Evolutionary conservation across 2,329 filamentous ascomycete genomes (phyloP).

Genomic region (Colletotrichum acutatum): DNA sequence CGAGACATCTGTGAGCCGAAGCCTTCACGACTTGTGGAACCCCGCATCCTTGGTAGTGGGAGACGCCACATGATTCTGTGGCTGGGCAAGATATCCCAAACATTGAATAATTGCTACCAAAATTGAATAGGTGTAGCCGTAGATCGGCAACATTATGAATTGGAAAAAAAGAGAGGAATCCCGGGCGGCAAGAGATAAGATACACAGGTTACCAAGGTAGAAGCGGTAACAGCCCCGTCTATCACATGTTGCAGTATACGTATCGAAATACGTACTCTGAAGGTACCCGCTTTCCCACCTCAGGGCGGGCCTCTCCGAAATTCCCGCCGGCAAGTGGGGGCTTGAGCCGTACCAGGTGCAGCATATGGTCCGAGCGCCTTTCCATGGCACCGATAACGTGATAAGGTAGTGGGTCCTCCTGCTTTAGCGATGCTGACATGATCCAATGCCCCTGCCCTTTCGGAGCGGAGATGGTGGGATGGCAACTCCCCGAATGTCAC

Average conservation of each 20-base stretch:
- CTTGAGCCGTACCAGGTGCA: neutral
- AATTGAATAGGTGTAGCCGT: neutral
- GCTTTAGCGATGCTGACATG: conserved; percentile 4
- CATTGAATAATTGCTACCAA: neutral
- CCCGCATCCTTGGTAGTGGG: neutral
- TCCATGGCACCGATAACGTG: neutral
- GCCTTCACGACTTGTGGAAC: neutral
- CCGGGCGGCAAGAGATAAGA: neutral
- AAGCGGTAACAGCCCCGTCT: neutral
- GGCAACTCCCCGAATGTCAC: neutral
- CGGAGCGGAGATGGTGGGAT: neutral
- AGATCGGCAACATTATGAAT: neutral
- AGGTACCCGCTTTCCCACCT: neutral
- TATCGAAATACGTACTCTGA: neutral
- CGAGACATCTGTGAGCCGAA: conserved; percentile 6
- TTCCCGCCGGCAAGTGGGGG: conserved; percentile 21
- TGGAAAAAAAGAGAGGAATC: neutral
- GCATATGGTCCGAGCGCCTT: neutral
- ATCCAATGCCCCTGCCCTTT: neutral
- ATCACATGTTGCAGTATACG: neutral
- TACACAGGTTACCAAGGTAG: neutral
- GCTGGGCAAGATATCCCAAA: neutral
- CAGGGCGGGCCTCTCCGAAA: neutral
- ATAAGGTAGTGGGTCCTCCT: neutral
- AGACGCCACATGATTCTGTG: neutral